Conservation (phyloP, 768 basidiomycete species). For the Suillus weaverae region DNA sequence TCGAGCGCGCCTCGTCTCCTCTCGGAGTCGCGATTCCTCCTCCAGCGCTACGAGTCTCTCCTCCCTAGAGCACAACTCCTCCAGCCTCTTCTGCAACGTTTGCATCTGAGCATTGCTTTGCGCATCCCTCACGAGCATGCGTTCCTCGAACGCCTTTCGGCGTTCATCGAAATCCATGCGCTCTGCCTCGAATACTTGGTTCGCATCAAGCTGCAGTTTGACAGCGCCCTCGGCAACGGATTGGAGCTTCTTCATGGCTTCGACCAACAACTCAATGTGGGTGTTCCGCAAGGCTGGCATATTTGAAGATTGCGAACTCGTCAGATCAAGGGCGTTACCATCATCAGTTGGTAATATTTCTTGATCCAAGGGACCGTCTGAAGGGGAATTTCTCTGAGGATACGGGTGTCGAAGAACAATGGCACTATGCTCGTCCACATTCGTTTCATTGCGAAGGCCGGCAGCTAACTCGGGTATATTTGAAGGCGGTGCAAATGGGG, state of each 20-base stretch:
- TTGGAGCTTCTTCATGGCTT: conserved; percentile 16
- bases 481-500: conserved; percentile 10
- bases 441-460: conserved; percentile 3
- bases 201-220: conserved; percentile 17
- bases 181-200: conserved; percentile 16
- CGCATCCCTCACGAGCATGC: conserved; percentile 19
- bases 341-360: background rate
- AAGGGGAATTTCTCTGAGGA: conserved; percentile 2
- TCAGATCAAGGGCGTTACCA: background rate
- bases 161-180: conserved; percentile 15
- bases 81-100: conserved; percentile 20
- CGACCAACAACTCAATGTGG: conserved; percentile 9
- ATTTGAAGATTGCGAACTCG: background rate
- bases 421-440: background rate
- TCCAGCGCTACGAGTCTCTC: conserved; percentile 20
- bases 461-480: background rate
- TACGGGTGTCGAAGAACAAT: conserved; percentile 15
- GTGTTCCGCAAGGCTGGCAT: conserved; percentile 9
- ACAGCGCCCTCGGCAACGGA: conserved; percentile 10
- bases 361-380: background rate
- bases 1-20: conserved; percentile 21
- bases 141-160: conserved; percentile 23
- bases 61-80: conserved; percentile 23
- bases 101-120: conserved; percentile 19
- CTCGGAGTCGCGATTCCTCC: conserved; percentile 25